These are phyloP conservation scores for Sesbania bispinosa DNA, from an alignment of 306 rosid genomes.

Conservation along the genomic window DNA sequence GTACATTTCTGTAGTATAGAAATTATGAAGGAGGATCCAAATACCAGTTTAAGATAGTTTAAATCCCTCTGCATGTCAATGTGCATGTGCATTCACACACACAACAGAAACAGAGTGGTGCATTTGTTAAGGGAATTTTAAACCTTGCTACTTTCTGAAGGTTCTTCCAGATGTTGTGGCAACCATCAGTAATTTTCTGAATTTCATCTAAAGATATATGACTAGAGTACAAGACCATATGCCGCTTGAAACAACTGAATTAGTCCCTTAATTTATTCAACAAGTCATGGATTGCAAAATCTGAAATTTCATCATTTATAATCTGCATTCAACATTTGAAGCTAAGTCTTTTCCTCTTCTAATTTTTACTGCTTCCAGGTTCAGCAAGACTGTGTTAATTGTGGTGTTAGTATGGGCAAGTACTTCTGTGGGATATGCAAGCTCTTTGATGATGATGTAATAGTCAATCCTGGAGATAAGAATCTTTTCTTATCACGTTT, in stretches of 20 bases:
- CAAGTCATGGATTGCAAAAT: background rate
- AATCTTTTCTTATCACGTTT: background rate
- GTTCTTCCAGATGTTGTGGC: background rate
- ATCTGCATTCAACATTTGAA: background rate
- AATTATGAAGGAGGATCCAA: background rate
- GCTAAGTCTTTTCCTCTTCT: slow-evolving; percentile 5
- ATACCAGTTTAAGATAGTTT: background rate
- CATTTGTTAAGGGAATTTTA: background rate
- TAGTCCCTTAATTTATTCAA: background rate
- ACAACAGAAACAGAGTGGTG: background rate
- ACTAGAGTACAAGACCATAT: background rate
- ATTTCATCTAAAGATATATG: background rate
- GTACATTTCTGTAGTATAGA: background rate
- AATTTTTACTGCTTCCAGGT: slow-evolving; percentile 43
- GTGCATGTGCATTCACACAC: background rate
- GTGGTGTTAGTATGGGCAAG: slow-evolving; percentile 91
- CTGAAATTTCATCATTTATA: background rate
- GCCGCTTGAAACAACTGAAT: background rate
- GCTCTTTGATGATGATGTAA: slow-evolving; percentile 89
- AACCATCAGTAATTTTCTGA: background rate
- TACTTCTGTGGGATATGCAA: slow-evolving; percentile 84
- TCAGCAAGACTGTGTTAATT: slow-evolving; percentile 67
- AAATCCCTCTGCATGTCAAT: background rate
- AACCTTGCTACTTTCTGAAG: background rate
- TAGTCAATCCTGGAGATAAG: background rate